These are phyloP conservation scores for Brassica balearica DNA, from an alignment of 441 rosid species.

Conservation along the genomic window DNA sequence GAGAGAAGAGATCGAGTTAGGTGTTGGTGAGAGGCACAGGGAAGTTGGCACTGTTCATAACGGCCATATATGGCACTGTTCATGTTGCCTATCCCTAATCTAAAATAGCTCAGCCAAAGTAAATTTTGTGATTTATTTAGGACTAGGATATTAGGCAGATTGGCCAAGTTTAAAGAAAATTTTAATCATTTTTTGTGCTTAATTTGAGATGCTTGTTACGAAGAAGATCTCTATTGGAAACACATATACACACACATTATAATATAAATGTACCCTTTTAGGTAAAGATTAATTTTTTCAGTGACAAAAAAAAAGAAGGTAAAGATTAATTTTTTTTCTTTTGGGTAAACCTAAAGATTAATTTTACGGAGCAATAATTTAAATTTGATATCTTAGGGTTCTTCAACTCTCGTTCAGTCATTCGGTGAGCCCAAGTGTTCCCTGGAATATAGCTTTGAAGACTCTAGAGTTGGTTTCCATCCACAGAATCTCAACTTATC, in stretches of 20 bases:
- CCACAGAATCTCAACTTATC: conserved; percentile 31
- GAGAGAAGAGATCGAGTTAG: neutral
- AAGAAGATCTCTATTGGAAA: conserved; percentile 3
- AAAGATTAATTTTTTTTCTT: no score
- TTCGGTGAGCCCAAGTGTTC: neutral
- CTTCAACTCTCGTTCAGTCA: conserved; percentile 18
- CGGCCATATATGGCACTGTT: neutral
- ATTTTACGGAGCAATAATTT: neutral
- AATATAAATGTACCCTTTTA: neutral
- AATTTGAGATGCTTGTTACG: conserved; percentile 1
- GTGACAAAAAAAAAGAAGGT: no score
- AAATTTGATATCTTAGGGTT: conserved; percentile 9
- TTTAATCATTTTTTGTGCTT: neutral
- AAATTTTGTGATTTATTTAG: neutral
- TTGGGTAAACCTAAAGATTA: no score
- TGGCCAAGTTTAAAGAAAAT: neutral
- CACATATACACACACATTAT: neutral
- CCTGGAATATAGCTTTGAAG: conserved; percentile 36
- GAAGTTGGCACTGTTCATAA: neutral
- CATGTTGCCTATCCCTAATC: neutral
- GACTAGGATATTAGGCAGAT: neutral
- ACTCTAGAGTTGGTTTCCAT: conserved; percentile 36
- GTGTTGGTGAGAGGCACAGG: neutral
- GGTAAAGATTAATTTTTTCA: no score
- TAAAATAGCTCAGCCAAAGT: neutral